These are phyloP conservation scores for Termitomyces eurrhizus DNA, from an alignment of 768 basidiomycete genomes.

Conservation along the genomic window DNA sequence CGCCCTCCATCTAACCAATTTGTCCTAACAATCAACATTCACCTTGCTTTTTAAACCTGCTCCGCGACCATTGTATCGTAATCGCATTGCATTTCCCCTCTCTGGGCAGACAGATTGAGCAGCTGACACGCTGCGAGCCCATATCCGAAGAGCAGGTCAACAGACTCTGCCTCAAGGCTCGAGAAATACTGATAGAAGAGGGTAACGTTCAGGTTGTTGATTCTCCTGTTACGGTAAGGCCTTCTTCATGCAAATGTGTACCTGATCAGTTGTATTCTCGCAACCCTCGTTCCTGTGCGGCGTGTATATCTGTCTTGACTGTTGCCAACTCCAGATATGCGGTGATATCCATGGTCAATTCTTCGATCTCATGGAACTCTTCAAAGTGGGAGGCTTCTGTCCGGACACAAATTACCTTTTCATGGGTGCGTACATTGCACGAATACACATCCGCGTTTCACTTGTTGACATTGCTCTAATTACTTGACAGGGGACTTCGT, in stretches of 20 bases:
- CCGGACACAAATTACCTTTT: slow-evolving; percentile 95
- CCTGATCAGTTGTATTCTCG: slow-evolving; percentile 5
- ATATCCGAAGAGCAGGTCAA: slow-evolving; percentile 97
- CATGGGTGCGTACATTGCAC: slow-evolving; percentile 63
- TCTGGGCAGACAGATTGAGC: slow-evolving; percentile 80
- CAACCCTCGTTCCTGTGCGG: slow-evolving; percentile 14
- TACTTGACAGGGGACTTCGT: slow-evolving; percentile 83
- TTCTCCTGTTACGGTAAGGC: slow-evolving; percentile 87
- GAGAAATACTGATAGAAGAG: slow-evolving; percentile 96
- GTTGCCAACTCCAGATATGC: slow-evolving; percentile 57
- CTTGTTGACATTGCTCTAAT: not conserved
- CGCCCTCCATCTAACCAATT: not conserved
- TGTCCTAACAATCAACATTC: not conserved
- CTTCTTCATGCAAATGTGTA: slow-evolving; percentile 18
- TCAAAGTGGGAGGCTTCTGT: slow-evolving; percentile 89
- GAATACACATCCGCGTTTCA: not conserved
- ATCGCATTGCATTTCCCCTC: slow-evolving; percentile 1
- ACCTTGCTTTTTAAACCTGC: slow-evolving; percentile 1
- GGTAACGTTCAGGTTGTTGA: slow-evolving; percentile 93
- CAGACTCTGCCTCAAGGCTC: slow-evolving; percentile 89
- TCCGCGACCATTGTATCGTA: slow-evolving; percentile 1
- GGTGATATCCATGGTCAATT: slow-evolving; percentile 99
- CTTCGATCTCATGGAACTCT: slow-evolving; percentile 94
- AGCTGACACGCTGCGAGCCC: slow-evolving; percentile 88
- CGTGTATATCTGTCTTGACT: slow-evolving; percentile 4